phyloP scores from a whole-genome alignment of 2,329 filamentous ascomycete species.

The Clathrospora elynae region DNA sequence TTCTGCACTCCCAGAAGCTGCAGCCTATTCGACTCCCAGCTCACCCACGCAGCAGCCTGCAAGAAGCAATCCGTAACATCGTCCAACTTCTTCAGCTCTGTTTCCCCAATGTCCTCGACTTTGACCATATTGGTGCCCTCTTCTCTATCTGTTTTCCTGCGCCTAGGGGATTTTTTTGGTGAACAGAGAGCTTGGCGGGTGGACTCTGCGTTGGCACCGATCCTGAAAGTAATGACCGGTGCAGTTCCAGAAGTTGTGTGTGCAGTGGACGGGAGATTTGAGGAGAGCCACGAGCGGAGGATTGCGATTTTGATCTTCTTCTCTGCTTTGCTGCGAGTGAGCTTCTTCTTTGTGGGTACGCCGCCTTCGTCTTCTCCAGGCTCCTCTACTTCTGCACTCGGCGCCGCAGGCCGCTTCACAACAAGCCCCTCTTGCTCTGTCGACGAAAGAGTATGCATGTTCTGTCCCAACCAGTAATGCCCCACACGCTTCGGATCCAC shows the following conservation, averaged over 20 bases:
- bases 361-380: conserved; percentile 23
- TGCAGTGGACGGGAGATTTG: conserved; percentile 12
- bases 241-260: conserved; percentile 6
- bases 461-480: conserved; percentile 42
- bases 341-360: conserved; percentile 36
- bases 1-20: conserved; percentile 17
- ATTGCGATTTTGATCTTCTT: conserved; percentile 69
- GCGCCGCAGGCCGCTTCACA: too few relatives aligned
- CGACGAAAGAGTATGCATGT: too few relatives aligned
- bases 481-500: conserved; percentile 48
- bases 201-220: conserved; percentile 11
- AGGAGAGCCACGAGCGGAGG: conserved; percentile 50
- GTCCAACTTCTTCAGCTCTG: conserved; percentile 66
- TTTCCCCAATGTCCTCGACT: background rate
- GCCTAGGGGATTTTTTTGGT: conserved; percentile 4
- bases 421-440: too few relatives aligned
- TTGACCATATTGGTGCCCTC: conserved; percentile 19
- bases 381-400: too few relatives aligned
- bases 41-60: conserved; percentile 76
- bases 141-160: conserved; percentile 14
- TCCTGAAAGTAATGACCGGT: conserved; percentile 25
- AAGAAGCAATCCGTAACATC: conserved; percentile 80
- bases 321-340: conserved; percentile 50
- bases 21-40: conserved; percentile 69
- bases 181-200: conserved; percentile 17